Evolutionary conservation across 2,329 filamentous ascomycete genomes (phyloP).

Genomic region (Colletotrichum eleusines): DNA sequence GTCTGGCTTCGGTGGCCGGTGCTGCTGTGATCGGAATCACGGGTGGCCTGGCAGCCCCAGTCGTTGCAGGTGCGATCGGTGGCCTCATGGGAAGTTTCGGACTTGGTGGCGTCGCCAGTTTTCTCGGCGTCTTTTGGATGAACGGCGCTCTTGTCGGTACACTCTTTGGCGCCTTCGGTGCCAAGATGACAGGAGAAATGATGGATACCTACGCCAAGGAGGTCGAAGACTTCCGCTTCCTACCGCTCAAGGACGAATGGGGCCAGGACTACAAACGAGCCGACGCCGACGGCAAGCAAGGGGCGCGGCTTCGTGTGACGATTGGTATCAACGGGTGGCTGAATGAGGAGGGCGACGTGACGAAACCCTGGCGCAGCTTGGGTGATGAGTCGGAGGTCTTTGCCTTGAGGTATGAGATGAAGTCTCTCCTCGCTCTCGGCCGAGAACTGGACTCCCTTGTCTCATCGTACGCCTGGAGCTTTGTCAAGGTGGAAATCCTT

Average conservation of each 20-base stretch:
- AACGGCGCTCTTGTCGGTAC: conserved; percentile 88
- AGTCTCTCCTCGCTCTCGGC: conserved; percentile 81
- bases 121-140: conserved; percentile 87
- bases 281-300: conserved; percentile 47
- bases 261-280: conserved; percentile 49
- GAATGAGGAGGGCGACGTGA: conserved; percentile 78
- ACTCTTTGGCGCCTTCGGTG: conserved; percentile 90
- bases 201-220: conserved; percentile 90
- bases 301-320: conserved; percentile 77
- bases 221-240: conserved; percentile 84
- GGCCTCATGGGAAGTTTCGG: conserved; percentile 88
- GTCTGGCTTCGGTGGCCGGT: conserved; percentile 87
- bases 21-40: conserved; percentile 93
- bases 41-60: conserved; percentile 88
- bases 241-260: conserved; percentile 73
- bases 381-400: conserved; percentile 82
- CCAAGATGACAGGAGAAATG: conserved; percentile 82
- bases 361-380: conserved; percentile 83
- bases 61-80: conserved; percentile 88
- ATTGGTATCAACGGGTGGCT: conserved; percentile 93
- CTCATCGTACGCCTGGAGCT: conserved; percentile 79
- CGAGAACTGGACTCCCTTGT: conserved; percentile 79
- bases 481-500: conserved; percentile 80
- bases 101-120: conserved; percentile 86
- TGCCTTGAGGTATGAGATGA: conserved; percentile 85